Evolutionary conservation across 768 basidiomycete species (phyloP), one percentile per base, ranked within the genome.

Genomic region (Boletus bicolor): DNA sequence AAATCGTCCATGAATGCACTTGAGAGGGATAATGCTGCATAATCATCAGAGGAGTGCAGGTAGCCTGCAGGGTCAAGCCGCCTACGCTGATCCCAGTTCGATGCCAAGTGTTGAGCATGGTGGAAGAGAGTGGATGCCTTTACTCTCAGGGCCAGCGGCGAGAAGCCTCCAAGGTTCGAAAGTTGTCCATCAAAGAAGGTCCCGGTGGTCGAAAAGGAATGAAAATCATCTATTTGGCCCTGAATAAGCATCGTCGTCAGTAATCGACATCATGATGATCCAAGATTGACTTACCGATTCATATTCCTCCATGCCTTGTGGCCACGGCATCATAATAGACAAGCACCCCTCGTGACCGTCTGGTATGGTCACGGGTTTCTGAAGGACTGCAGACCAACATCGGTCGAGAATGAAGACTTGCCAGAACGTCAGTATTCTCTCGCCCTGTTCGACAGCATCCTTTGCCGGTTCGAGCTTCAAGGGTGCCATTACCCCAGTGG

Each of bases 391-490:
- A 21, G 89, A 89, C 87, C 89, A 91, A 65, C 87, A 89, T 32
- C 85, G 82, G 70, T 93, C 90, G 59, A 91, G 75, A 63, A 83
- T 82, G 70, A 84, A 93, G 11, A 89, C 87, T 66, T 91, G 87
- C 90, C 90, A 93, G 62, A 93, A 93, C 0, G 89, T 79, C 38
- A 85, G 69, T 53, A 90, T 84, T 41, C 87, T 77, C 65, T 91
- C 87, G 45, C 85, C 86, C 44, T 85, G 84, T 60, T 84, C 82
- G 46, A 85, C 68, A 39, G 79, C 73, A 59, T 80, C 80, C 65
- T 82, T 82, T 2, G 81, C 73, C 3, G 83, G 86, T 44, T 83
- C 83, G 47, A 84, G 73, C 42, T 82, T 79, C 57, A 78, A 78
- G 4, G 64, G 54, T 5, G 67, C 41, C 52, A 72, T 65, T 12